These are phyloP conservation scores for Mikania micrantha DNA, from an alignment of 129 eudicot genomes.

Conservation along the genomic window DNA sequence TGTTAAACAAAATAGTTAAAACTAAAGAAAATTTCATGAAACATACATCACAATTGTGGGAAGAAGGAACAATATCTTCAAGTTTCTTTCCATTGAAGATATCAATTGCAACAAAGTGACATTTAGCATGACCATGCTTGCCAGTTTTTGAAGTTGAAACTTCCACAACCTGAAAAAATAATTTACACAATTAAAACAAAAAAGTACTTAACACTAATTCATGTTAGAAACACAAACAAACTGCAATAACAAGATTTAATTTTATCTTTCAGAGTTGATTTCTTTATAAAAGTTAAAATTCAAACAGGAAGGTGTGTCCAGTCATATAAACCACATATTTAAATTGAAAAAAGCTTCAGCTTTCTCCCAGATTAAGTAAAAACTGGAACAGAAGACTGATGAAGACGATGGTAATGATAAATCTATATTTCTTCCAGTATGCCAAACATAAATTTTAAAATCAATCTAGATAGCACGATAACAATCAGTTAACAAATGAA, in stretches of 20 bases:
- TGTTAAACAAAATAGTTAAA: too few relatives aligned
- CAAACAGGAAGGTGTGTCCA: background rate
- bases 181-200: too few relatives aligned
- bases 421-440: background rate
- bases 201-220: background rate
- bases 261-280: background rate
- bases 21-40: background rate
- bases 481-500: background rate
- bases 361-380: background rate
- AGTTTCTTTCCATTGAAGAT: slow-evolving; percentile 70
- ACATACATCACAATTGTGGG: slow-evolving; percentile 78
- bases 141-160: slow-evolving; percentile 79
- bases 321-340: background rate
- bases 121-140: slow-evolving; percentile 78
- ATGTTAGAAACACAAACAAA: background rate
- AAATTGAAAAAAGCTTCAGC: background rate
- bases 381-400: background rate
- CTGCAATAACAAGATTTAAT: background rate
- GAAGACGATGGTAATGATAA: background rate
- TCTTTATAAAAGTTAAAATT: background rate
- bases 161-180: slow-evolving; percentile 54
- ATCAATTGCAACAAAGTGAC: slow-evolving; percentile 75
- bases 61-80: slow-evolving; percentile 76
- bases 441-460: background rate
- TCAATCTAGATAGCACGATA: background rate